A percentile compares a stretch with the other conserved stretches of the same genome.
Evolutionary conservation across 768 basidiomycete species (phyloP).

Genomic region (Lentinula edodes): DNA sequence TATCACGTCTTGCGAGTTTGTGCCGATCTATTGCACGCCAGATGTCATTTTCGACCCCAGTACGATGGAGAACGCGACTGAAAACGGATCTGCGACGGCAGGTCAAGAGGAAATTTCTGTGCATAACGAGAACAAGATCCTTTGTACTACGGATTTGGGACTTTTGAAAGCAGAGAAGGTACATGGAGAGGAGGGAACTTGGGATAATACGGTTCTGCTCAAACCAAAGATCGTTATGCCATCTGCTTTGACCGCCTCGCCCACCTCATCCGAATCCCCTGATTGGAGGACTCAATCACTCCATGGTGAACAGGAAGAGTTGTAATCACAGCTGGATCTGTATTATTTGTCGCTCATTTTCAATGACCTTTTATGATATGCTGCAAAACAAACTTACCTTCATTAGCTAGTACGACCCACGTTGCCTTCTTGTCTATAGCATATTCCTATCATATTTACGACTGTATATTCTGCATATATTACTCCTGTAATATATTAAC

Average conservation of each 20-base stretch:
- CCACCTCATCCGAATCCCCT: neutral
- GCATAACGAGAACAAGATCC: slow-evolving; percentile 18
- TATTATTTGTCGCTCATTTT: neutral
- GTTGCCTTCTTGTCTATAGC: neutral
- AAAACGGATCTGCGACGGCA: neutral
- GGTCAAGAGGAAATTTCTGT: neutral
- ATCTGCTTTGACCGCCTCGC: slow-evolving; percentile 23
- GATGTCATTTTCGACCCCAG: slow-evolving; percentile 33
- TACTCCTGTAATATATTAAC: no score
- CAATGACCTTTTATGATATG: neutral
- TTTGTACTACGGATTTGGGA: slow-evolving; percentile 58
- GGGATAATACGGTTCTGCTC: slow-evolving; percentile 42
- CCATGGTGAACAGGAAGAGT: neutral
- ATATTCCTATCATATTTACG: neutral
- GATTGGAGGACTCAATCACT: neutral
- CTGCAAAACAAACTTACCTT: neutral
- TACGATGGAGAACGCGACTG: slow-evolving; percentile 44
- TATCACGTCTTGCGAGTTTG: slow-evolving; percentile 51
- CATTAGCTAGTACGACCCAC: neutral
- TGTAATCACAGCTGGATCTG: neutral
- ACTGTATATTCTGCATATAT: neutral
- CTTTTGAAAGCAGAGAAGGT: slow-evolving; percentile 33
- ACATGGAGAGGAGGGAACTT: slow-evolving; percentile 36
- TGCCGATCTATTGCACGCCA: slow-evolving; percentile 39
- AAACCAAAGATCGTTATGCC: slow-evolving; percentile 52